Evolutionary conservation across 169 alveolate species (phyloP), one percentile per base, ranked within the genome.

Genomic region (Plasmodium inui): DNA sequence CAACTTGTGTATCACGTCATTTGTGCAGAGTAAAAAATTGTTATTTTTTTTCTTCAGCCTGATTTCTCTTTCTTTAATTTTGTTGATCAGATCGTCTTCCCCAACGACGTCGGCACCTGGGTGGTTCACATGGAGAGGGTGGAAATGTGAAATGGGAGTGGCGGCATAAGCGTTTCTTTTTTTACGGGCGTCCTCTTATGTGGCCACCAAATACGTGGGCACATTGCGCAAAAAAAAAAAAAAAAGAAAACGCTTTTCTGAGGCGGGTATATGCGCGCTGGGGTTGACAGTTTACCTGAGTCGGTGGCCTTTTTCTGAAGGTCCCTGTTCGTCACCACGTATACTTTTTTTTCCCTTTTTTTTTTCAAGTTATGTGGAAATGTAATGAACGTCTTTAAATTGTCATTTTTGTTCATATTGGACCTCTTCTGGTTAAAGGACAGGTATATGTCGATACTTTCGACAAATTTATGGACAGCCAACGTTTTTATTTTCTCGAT

Each of bases 1-100:
- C 37, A 96, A 73, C 70, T 96, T 96, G 82, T 95, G 97, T 90
- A 93, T 94, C 17, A 95, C 95, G 55, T 93, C 96, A 55, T 94
- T 78, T 84, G 95, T 96, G 17, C 97, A 95, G 37, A 96, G 78
- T 19, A 96, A 93, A 46, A 96, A 92, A 85, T 96, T 92, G 12
- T 92, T 96, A 80, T 96, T 93, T 53, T 96, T 96, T 73, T 93
- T 81, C 83, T 95, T 79, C 53, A 89, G 34, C 22, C 74, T 22
- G n/a, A 89, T 89, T 78, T 89, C 94, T 46, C 32, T 89, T 80
- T 89, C 94, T 41, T 89, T 89, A 57, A 89, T 89, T 79, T 89
- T 89, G 28, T 67, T 89, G 26, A 89, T 80, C 71, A 89, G 44
- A 4, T 89, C 94, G n/a, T 89, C 94, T 80, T 89, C 94, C 37